Conservation (phyloP, 257 asterid genomes). For the Parsonsia alboflavescens region DNA sequence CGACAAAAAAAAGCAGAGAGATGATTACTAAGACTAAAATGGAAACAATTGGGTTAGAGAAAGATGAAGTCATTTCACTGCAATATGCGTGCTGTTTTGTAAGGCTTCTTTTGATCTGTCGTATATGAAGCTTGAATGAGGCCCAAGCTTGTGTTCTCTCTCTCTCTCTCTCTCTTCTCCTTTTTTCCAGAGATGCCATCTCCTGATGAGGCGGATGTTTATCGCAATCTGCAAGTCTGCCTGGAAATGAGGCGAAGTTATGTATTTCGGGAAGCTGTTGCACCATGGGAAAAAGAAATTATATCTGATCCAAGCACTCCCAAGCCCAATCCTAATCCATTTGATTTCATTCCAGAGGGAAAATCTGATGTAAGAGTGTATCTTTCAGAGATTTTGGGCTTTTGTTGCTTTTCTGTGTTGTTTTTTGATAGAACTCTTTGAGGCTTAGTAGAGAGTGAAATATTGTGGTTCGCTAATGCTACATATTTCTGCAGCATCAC, state of each 20-base stretch:
- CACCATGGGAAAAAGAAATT: slow-evolving; percentile 87
- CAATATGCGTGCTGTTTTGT: neutral
- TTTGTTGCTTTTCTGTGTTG: slow-evolving; percentile 10
- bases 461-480: slow-evolving; percentile 20
- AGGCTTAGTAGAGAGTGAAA: slow-evolving; percentile 1
- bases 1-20: neutral
- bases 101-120: neutral
- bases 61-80: neutral
- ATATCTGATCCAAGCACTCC: slow-evolving; percentile 94
- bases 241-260: slow-evolving; percentile 75
- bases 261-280: slow-evolving; percentile 65
- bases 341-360: slow-evolving; percentile 56
- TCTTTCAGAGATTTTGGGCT: slow-evolving; percentile 7
- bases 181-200: slow-evolving; percentile 92
- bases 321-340: slow-evolving; percentile 77
- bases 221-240: slow-evolving; percentile 67
- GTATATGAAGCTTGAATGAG: neutral
- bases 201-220: slow-evolving; percentile 78
- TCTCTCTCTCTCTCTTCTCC: slow-evolving; percentile 3
- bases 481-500: slow-evolving; percentile 60
- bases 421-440: slow-evolving; percentile 4
- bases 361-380: slow-evolving; percentile 68
- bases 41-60: neutral
- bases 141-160: neutral
- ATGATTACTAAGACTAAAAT: neutral